Evolutionary conservation across 1,284 basidiomycete genomes (phyloP).

Genomic region (Rhodotorula sp.): DNA sequence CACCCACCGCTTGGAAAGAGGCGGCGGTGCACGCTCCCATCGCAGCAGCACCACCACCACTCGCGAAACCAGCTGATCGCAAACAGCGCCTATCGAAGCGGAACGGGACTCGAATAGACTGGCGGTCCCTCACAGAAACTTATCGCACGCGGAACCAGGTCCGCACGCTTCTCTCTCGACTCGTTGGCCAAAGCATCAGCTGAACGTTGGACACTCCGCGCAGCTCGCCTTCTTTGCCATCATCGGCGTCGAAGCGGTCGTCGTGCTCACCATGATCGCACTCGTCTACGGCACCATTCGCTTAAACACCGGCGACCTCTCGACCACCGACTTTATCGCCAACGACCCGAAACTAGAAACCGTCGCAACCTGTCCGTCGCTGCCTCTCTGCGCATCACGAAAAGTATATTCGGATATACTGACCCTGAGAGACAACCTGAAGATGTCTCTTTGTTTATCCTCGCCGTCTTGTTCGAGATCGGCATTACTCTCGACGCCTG

Average conservation of each 20-base stretch:
- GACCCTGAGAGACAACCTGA: background rate
- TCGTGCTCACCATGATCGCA: slow-evolving; percentile 31
- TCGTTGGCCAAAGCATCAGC: background rate
- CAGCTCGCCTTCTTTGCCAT: slow-evolving; percentile 35
- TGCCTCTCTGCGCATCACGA: background rate
- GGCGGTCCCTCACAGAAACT: background rate
- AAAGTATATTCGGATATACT: background rate
- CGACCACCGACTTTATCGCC: slow-evolving; percentile 8
- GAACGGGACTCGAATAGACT: too few species aligned
- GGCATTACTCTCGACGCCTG: slow-evolving; percentile 41
- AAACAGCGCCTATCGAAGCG: too few species aligned
- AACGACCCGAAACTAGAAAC: slow-evolving; percentile 30
- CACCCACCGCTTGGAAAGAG: too few species aligned
- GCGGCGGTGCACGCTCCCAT: too few species aligned
- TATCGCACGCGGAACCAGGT: slow-evolving; percentile 37
- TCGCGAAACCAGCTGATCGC: too few species aligned
- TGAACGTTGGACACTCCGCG: background rate
- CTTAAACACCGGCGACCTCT: slow-evolving; percentile 28
- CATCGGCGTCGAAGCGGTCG: slow-evolving; percentile 24
- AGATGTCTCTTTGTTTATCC: slow-evolving; percentile 38
- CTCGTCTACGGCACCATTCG: slow-evolving; percentile 29
- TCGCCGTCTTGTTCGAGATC: slow-evolving; percentile 42
- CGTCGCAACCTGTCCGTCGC: slow-evolving; percentile 29
- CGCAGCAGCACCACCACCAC: too few species aligned
- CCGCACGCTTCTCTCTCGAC: background rate